These are phyloP conservation scores for Penicillium turbatum DNA, from an alignment of 495 filamentous ascomycete species.

Conservation along the genomic window DNA sequence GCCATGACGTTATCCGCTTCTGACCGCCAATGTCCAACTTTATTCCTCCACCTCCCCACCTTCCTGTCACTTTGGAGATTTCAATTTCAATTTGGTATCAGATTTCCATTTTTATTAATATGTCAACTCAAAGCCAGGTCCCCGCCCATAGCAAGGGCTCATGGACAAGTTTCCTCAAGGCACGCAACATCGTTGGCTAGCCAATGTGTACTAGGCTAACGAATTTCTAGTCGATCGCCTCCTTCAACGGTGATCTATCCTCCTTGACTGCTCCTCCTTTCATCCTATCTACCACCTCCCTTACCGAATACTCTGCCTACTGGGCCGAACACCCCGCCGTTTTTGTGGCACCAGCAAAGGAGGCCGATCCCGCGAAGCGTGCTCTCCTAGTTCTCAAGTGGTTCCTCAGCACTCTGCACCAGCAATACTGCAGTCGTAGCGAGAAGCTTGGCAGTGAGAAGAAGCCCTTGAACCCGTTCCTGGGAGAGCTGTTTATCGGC, in stretches of 20 bases:
- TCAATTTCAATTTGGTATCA: background rate
- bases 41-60: conserved; percentile 1
- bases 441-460: conserved; percentile 94
- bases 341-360: conserved; percentile 80
- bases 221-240: conserved; percentile 73
- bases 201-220: background rate
- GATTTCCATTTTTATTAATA: conserved; percentile 13
- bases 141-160: conserved; percentile 46
- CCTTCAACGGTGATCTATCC: conserved; percentile 93
- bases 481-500: conserved; percentile 88
- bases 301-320: conserved; percentile 93
- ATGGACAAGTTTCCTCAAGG: conserved; percentile 54
- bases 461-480: conserved; percentile 89
- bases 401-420: conserved; percentile 94
- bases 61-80: conserved; percentile 2
- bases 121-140: conserved; percentile 33
- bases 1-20: conserved; percentile 24
- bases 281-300: conserved; percentile 85
- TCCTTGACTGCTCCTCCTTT: conserved; percentile 93
- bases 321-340: conserved; percentile 91
- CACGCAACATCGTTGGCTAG: conserved; percentile 13
- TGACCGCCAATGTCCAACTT: conserved; percentile 22
- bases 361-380: conserved; percentile 76
- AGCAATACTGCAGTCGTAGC: conserved; percentile 86
- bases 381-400: conserved; percentile 88